phyloP scores from a whole-genome alignment of 192 early-diverging fungal genomes.

The Jimgerdemannia flammicorona region DNA sequence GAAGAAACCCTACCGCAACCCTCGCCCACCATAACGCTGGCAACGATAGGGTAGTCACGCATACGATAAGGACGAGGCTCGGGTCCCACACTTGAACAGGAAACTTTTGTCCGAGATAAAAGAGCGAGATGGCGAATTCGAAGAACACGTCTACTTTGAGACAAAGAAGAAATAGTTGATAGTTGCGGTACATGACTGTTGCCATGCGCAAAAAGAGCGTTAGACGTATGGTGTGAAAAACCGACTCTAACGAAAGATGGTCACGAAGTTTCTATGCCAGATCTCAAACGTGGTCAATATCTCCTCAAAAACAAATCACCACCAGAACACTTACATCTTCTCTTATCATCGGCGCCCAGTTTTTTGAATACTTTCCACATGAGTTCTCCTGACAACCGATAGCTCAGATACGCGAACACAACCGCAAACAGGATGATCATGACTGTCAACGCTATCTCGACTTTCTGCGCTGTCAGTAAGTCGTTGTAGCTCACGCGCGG shows the following conservation, averaged over 20 bases:
- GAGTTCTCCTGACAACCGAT: neutral
- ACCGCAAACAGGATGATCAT: neutral
- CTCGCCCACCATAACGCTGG: conserved; percentile 60
- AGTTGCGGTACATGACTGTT: conserved; percentile 55
- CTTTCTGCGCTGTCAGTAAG: neutral
- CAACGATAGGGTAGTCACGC: conserved; percentile 53
- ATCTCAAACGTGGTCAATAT: neutral
- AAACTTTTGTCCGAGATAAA: conserved; percentile 55
- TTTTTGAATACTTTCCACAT: neutral
- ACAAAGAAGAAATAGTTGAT: conserved; percentile 77
- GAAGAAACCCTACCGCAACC: conserved; percentile 38
- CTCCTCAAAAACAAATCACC: neutral
- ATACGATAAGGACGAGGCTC: conserved; percentile 44
- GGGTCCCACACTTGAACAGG: conserved; percentile 28
- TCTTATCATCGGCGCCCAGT: neutral
- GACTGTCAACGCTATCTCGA: neutral
- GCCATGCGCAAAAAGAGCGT: neutral
- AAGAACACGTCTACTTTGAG: conserved; percentile 86
- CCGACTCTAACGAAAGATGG: too few species aligned
- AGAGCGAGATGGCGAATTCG: conserved; percentile 67
- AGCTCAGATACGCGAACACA: neutral
- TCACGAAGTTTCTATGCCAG: neutral
- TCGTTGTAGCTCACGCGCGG: neutral
- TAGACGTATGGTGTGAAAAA: too few species aligned
- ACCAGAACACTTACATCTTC: neutral